Conservation (phyloP, 2,329 filamentous ascomycete genomes). For the Talaromyces albobiverticillius region DNA sequence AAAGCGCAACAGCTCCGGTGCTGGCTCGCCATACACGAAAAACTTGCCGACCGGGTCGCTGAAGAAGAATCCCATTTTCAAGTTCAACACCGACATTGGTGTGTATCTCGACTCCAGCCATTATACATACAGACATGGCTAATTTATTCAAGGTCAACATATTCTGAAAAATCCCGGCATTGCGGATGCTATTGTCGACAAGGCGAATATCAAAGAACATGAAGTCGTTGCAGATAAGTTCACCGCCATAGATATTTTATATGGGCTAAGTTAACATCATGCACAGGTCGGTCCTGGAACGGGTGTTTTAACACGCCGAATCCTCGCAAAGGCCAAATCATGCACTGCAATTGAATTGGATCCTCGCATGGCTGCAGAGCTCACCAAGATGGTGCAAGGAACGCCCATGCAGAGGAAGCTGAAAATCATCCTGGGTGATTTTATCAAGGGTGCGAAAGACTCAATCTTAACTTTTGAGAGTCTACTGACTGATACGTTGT, state of each 20-base stretch:
- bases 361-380: constrained; percentile 92
- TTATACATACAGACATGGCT: neutral
- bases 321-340: constrained; percentile 82
- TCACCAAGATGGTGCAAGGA: constrained; percentile 90
- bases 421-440: constrained; percentile 85
- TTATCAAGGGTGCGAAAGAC: constrained; percentile 60
- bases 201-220: constrained; percentile 85
- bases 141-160: constrained; percentile 57
- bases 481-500: neutral
- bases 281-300: constrained; percentile 74
- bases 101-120: neutral
- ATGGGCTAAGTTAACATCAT: constrained; percentile 70
- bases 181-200: constrained; percentile 76
- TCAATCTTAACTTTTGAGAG: neutral
- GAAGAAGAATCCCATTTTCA: constrained; percentile 83
- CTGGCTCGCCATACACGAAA: constrained; percentile 38
- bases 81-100: constrained; percentile 86
- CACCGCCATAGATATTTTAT: neutral
- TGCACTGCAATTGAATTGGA: constrained; percentile 88
- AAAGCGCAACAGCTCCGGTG: constrained; percentile 52
- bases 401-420: constrained; percentile 79
- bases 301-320: constrained; percentile 83
- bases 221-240: constrained; percentile 47
- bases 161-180: constrained; percentile 91
- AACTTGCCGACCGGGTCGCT: constrained; percentile 28